Base-by-base conservation (phyloP, 164 flowering plant species). In the Liquidambar formosana region DNA sequence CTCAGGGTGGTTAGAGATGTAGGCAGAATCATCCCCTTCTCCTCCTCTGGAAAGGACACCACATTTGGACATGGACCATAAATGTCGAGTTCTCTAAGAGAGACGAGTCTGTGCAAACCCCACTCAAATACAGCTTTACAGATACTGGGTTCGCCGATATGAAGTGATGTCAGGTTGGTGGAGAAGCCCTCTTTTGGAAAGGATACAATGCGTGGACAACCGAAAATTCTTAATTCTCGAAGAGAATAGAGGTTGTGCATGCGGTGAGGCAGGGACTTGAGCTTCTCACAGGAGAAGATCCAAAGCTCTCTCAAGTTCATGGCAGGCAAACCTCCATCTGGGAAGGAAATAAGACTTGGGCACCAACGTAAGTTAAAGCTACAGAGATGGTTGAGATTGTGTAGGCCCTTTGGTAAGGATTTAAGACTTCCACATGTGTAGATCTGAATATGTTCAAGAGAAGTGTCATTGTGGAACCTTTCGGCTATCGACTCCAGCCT, bases 131-230 rank as follows among this genome's bases (percentile, higher is more conserved):
- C n/a, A n/a, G n/a, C n/a, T n/a, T n/a, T n/a, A n/a, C n/a, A n/a
- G 41, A 41, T 66, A 46, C 22, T 43, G 14, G 51, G 43, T 25
- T 62, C 65, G 47, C 38, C 38, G 56, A 74, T 65, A 38, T 46
- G 12, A 13, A 75, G 73, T 11, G 38, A 43, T 10, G 61, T 2
- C 14, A 75, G 49, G 19, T 65, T 65, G 22, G 57, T 45, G 5
- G 77, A 73, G 0, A 75, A 47, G 10, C 63, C 73, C 10, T 25
- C 48, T 46, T 41, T 41, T 10, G 70, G 77, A 51, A 75, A 75
- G 18, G 49, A n/a, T n/a, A n/a, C n/a, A n/a, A n/a, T n/a, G n/a
- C n/a, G n/a, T n/a, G n/a, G n/a, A n/a, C n/a, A n/a, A n/a, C n/a
- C n/a, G n/a, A n/a, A n/a, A n/a, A n/a, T n/a, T n/a, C n/a, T n/a